phyloP scores from a whole-genome alignment of 139 green algal genomes.

The Ostreobium quekettii region DNA sequence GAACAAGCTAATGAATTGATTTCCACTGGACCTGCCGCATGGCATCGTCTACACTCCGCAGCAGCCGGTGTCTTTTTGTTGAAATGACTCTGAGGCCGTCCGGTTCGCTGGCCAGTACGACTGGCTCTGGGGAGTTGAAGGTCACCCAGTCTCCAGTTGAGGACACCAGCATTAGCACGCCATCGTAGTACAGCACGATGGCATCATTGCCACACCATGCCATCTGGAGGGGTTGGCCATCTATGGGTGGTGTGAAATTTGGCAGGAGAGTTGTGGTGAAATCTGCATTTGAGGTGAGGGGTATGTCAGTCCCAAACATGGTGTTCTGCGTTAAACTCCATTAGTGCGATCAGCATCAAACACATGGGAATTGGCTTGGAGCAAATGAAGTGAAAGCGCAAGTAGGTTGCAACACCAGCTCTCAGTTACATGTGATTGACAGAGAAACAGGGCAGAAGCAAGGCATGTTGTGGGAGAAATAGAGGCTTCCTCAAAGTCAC shows the following conservation, averaged over 20 bases:
- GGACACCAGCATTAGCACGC: slow-evolving; percentile 57
- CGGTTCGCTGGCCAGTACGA: slow-evolving; percentile 46
- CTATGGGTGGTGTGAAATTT: slow-evolving; percentile 58
- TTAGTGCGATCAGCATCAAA: background rate
- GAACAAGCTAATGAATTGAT: too few relatives aligned
- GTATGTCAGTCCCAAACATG: background rate
- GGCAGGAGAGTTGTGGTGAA: slow-evolving; percentile 45
- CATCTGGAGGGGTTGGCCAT: slow-evolving; percentile 43
- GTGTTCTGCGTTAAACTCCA: background rate
- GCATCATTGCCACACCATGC: slow-evolving; percentile 76
- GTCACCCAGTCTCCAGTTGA: slow-evolving; percentile 54
- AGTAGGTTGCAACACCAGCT: too few relatives aligned
- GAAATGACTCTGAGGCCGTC: slow-evolving; percentile 68
- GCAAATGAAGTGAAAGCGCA: too few relatives aligned
- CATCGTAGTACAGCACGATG: slow-evolving; percentile 68
- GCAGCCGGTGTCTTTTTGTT: slow-evolving; percentile 37
- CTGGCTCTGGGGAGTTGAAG: background rate
- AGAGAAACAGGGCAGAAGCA: too few relatives aligned
- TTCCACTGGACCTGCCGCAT: slow-evolving; percentile 36
- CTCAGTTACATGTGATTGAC: too few relatives aligned
- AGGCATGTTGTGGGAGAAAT: too few relatives aligned
- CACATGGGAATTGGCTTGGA: too few relatives aligned
- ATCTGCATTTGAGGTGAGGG: slow-evolving; percentile 34
- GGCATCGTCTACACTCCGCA: slow-evolving; percentile 49
- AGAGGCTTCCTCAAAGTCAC: too few relatives aligned